Evolutionary conservation across 495 filamentous ascomycete genomes (phyloP).

Genomic region (Daldinia caldariorum): DNA sequence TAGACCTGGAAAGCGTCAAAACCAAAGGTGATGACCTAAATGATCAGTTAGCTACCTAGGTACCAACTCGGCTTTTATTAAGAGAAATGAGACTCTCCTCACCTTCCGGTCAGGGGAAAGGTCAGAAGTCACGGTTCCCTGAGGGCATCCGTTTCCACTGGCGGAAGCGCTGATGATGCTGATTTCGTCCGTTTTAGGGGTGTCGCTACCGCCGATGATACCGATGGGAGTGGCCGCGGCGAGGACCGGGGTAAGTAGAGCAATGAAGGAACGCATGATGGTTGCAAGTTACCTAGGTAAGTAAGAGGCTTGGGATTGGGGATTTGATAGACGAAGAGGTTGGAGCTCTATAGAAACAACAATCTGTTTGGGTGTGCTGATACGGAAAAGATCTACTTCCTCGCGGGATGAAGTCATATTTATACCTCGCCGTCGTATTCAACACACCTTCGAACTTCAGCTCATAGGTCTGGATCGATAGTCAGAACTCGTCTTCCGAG

Average conservation of each 20-base stretch:
- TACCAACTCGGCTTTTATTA: neutral
- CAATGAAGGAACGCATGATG: constrained; percentile 59
- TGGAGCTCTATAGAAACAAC: constrained; percentile 23
- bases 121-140: constrained; percentile 59
- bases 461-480: constrained; percentile 4
- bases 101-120: constrained; percentile 63
- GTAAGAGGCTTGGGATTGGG: constrained; percentile 6
- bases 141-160: constrained; percentile 67
- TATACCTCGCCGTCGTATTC: constrained; percentile 46
- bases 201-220: constrained; percentile 48
- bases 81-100: constrained; percentile 27
- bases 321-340: neutral
- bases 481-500: constrained; percentile 4
- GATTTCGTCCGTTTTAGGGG: constrained; percentile 55
- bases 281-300: constrained; percentile 26
- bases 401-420: constrained; percentile 46
- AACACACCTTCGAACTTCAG: neutral
- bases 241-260: constrained; percentile 58
- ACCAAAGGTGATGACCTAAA: constrained; percentile 65
- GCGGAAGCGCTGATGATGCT: constrained; percentile 65
- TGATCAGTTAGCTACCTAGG: constrained; percentile 23
- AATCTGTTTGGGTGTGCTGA: constrained; percentile 36
- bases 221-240: constrained; percentile 56
- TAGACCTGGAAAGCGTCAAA: constrained; percentile 67
- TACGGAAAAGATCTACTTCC: constrained; percentile 43